Percentiles rank a stretch among this genome's conserved stretches.
Conservation (phyloP, 306 rosid genomes). For the Prunus mume region DNA sequence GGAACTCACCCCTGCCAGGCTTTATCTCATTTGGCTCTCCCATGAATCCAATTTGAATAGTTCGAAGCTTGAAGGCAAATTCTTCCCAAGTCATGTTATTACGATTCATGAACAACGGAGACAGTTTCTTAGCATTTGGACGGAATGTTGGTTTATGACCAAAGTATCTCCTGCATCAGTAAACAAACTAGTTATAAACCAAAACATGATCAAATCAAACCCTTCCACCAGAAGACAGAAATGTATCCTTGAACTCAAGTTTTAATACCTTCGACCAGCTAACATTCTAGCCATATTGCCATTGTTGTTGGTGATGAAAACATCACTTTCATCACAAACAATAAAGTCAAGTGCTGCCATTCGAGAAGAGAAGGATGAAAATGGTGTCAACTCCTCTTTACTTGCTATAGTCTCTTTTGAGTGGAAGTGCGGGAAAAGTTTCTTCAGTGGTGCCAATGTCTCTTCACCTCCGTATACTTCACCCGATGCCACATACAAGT, state of each 20-base stretch:
- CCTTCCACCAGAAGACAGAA: neutral
- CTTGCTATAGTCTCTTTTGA: constrained; percentile 73
- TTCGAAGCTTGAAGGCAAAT: constrained; percentile 60
- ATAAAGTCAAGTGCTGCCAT: constrained; percentile 88
- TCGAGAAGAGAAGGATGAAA: constrained; percentile 80
- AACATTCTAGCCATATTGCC: constrained; percentile 96
- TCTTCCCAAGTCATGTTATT: constrained; percentile 70
- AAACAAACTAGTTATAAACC: neutral
- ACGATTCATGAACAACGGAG: constrained; percentile 45
- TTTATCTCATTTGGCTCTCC: constrained; percentile 84
- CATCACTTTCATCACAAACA: constrained; percentile 80
- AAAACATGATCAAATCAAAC: neutral
- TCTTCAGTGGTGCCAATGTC: constrained; percentile 33
- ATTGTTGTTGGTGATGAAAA: constrained; percentile 85
- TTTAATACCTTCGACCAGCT: constrained; percentile 79
- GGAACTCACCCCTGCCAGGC: constrained; percentile 72
- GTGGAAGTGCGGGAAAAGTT: constrained; percentile 73
- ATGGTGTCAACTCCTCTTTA: constrained; percentile 68
- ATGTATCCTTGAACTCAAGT: neutral
- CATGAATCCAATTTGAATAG: constrained; percentile 76
- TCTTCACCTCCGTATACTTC: constrained; percentile 82
- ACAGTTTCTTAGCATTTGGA: constrained; percentile 73
- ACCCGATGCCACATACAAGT: constrained; percentile 92
- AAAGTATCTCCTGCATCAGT: constrained; percentile 70
- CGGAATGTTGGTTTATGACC: constrained; percentile 90